phyloP scores from a whole-genome alignment of 2,329 filamentous ascomycete genomes.

The Apiospora hydei region DNA sequence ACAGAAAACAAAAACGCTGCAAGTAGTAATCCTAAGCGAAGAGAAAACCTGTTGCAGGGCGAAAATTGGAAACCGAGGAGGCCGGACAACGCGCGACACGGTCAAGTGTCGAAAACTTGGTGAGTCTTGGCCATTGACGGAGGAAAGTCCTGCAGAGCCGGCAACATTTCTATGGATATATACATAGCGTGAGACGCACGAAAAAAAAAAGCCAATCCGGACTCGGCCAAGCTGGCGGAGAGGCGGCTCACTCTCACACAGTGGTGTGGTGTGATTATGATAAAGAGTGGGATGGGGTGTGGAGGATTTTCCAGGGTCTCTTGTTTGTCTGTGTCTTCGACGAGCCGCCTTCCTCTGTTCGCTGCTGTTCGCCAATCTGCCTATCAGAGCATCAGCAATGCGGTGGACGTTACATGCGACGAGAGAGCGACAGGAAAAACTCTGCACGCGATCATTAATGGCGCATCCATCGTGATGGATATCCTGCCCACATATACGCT shows the following conservation, averaged over 20 bases:
- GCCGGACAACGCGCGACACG: slow-evolving; percentile 5
- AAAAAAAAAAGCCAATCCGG: background rate
- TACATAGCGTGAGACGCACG: background rate
- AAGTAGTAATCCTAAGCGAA: slow-evolving; percentile 6
- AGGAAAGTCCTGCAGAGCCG: slow-evolving; percentile 4
- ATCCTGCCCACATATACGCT: slow-evolving; percentile 10
- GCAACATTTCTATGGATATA: slow-evolving; percentile 10
- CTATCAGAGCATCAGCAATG: background rate
- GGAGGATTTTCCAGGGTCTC: slow-evolving; percentile 9
- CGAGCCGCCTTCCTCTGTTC: background rate
- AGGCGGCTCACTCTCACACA: background rate
- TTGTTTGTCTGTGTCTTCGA: background rate
- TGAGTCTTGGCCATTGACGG: slow-evolving; percentile 4
- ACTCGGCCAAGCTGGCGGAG: background rate
- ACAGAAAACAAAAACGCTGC: background rate
- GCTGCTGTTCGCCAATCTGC: background rate
- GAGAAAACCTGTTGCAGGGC: background rate
- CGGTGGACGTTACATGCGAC: slow-evolving; percentile 5
- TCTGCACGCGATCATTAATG: slow-evolving; percentile 20
- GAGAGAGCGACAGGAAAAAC: background rate
- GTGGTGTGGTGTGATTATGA: slow-evolving; percentile 18
- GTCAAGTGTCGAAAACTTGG: slow-evolving; percentile 16
- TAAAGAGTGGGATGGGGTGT: slow-evolving; percentile 20
- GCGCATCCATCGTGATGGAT: slow-evolving; percentile 16
- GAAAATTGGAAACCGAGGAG: slow-evolving; percentile 4